phyloP scores from a whole-genome alignment of 1,139 yeast genomes.

The Pneumocystis jirovecii region DNA sequence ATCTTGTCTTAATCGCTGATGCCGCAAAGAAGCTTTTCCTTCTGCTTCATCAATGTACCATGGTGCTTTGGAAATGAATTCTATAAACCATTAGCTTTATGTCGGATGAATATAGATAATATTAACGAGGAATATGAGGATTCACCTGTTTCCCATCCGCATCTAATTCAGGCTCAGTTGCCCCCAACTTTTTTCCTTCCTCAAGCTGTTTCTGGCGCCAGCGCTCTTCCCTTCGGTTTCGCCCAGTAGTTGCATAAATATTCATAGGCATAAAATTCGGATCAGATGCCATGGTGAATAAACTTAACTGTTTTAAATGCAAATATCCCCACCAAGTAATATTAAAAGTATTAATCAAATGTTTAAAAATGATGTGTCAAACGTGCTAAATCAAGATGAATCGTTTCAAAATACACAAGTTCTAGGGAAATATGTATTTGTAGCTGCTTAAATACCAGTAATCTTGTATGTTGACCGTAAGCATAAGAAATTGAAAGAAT shows the following conservation, averaged over 20 bases:
- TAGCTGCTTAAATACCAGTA: no score
- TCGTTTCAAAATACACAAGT: neutral
- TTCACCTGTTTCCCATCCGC: constrained; percentile 27
- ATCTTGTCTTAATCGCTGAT: constrained; percentile 31
- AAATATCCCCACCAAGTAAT: neutral
- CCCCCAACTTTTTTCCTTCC: neutral
- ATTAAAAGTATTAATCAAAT: neutral
- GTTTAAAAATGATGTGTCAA: no score
- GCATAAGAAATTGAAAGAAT: no score
- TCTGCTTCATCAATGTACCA: constrained; percentile 31
- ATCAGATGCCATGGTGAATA: neutral
- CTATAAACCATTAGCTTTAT: constrained; percentile 30
- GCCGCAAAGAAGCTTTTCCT: constrained; percentile 32
- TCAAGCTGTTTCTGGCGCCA: neutral
- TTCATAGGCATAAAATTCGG: neutral
- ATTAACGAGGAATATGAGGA: constrained; percentile 22
- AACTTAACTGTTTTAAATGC: neutral
- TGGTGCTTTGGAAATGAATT: constrained; percentile 37
- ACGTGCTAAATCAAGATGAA: neutral
- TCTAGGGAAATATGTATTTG: no score
- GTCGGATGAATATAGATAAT: constrained; percentile 7
- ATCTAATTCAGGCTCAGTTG: constrained; percentile 17
- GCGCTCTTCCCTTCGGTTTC: neutral
- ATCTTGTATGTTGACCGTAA: no score
- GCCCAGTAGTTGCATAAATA: neutral